phyloP scores from a whole-genome alignment of 208 protist genomes.

The Leishmania tarentolae region DNA sequence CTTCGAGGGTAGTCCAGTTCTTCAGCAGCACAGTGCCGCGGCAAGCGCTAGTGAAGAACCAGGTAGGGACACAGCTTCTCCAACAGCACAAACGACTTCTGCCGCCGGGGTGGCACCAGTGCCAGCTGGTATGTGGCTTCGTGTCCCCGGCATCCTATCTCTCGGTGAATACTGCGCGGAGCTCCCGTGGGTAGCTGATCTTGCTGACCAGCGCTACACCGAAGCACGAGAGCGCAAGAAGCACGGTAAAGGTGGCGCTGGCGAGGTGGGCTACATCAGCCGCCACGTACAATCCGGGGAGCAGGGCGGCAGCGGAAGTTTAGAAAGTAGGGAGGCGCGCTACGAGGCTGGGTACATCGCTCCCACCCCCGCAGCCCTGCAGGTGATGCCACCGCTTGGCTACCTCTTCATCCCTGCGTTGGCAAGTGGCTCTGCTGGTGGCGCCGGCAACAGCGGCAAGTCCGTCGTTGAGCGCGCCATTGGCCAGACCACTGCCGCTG shows the following conservation, averaged over 20 bases:
- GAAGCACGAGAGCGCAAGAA: slow-evolving; percentile 27
- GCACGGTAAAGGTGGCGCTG: slow-evolving; percentile 11
- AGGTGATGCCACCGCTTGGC: slow-evolving; percentile 9
- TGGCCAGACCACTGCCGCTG: not conserved
- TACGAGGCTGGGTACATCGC: slow-evolving; percentile 5
- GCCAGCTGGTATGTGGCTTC: slow-evolving; percentile 15
- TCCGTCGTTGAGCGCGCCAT: slow-evolving; percentile 9
- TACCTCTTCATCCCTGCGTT: slow-evolving; percentile 13
- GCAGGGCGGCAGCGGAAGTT: slow-evolving; percentile 1
- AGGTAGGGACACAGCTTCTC: not conserved
- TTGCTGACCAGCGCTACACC: slow-evolving; percentile 27
- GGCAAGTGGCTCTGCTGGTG: not conserved
- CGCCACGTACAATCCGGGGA: slow-evolving; percentile 15
- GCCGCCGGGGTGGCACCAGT: not conserved
- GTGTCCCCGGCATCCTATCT: slow-evolving; percentile 39
- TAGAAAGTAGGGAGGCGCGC: not conserved
- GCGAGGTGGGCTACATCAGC: slow-evolving; percentile 24
- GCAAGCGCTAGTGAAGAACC: not conserved
- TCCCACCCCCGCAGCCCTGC: slow-evolving; percentile 4
- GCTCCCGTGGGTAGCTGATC: slow-evolving; percentile 31
- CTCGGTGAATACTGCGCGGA: slow-evolving; percentile 43
- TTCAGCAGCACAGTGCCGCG: not conserved
- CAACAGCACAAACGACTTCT: not conserved
- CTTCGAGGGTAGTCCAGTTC: not conserved
- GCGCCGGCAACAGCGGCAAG: not conserved